phyloP scores from a whole-genome alignment of 148 eudicot genomes.

The Rhododendron simsii region DNA sequence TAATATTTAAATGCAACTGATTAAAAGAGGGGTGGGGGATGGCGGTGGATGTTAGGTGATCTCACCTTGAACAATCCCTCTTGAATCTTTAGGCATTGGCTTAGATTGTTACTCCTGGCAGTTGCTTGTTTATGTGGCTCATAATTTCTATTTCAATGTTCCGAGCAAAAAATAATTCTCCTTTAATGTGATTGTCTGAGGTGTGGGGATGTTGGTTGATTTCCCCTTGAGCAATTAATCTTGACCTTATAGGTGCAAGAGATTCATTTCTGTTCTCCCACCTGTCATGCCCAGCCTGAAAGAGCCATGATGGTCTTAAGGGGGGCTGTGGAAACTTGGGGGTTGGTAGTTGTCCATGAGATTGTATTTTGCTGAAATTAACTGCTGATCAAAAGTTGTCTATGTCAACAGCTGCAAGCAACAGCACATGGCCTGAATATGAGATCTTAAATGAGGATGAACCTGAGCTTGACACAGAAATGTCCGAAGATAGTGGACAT shows the following conservation, averaged over 20 bases:
- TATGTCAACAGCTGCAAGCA: slow-evolving; percentile 57
- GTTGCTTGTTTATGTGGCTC: background rate
- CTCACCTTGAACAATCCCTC: background rate
- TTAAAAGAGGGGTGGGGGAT: background rate
- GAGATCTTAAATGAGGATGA: slow-evolving; percentile 61
- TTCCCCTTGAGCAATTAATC: background rate
- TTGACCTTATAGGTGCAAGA: background rate
- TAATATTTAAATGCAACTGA: background rate
- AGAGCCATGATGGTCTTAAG: background rate
- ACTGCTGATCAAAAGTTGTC: slow-evolving; percentile 4
- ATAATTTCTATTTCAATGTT: background rate
- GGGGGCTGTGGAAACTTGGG: background rate
- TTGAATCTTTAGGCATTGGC: background rate
- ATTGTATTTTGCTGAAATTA: background rate
- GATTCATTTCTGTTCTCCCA: background rate
- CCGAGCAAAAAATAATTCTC: background rate
- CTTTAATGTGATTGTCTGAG: background rate
- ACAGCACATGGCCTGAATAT: slow-evolving; percentile 61
- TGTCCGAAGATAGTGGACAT: slow-evolving; percentile 23
- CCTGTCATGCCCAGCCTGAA: background rate
- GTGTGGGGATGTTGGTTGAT: background rate
- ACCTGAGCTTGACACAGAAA: slow-evolving; percentile 34
- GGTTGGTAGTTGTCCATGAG: background rate
- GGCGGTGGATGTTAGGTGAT: background rate
- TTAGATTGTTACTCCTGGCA: background rate